These are phyloP conservation scores for Rosa rugosa DNA, from an alignment of 306 rosid species.

Conservation along the genomic window DNA sequence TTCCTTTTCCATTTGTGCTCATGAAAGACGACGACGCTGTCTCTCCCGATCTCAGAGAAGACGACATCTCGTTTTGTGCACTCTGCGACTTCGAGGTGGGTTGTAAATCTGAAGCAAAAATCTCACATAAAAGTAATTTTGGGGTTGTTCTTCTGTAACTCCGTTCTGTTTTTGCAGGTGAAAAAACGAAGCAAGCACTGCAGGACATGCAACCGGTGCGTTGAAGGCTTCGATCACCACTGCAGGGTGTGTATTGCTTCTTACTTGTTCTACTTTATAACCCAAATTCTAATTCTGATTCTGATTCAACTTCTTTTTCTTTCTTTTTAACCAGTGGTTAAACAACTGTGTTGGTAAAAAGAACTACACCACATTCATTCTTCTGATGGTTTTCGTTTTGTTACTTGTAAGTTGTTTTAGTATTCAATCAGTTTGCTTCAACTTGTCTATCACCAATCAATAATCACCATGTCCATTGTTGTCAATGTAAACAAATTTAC, in stretches of 20 bases:
- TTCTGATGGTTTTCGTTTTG: constrained; percentile 72
- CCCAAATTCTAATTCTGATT: neutral
- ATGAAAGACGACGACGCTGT: constrained; percentile 62
- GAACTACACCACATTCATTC: constrained; percentile 88
- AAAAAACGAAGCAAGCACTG: constrained; percentile 87
- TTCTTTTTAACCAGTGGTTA: constrained; percentile 66
- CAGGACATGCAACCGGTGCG: constrained; percentile 93
- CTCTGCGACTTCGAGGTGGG: constrained; percentile 83
- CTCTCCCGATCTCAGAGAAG: constrained; percentile 56
- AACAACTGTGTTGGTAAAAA: constrained; percentile 93
- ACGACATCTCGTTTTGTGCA: constrained; percentile 76
- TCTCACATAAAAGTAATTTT: neutral
- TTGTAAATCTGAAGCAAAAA: neutral
- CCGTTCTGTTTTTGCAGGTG: constrained; percentile 47
- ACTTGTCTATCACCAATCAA: neutral
- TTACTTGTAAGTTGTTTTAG: constrained; percentile 55
- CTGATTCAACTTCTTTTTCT: neutral
- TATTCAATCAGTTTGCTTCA: constrained; percentile 17
- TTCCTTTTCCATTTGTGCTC: constrained; percentile 73
- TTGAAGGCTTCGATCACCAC: constrained; percentile 95
- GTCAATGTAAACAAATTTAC: neutral
- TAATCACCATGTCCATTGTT: neutral
- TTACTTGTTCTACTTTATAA: neutral
- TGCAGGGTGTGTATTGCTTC: constrained; percentile 62
- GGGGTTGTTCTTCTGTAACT: neutral